Conservation (phyloP, 1,284 basidiomycete genomes). For the Golubevia sp. region DNA sequence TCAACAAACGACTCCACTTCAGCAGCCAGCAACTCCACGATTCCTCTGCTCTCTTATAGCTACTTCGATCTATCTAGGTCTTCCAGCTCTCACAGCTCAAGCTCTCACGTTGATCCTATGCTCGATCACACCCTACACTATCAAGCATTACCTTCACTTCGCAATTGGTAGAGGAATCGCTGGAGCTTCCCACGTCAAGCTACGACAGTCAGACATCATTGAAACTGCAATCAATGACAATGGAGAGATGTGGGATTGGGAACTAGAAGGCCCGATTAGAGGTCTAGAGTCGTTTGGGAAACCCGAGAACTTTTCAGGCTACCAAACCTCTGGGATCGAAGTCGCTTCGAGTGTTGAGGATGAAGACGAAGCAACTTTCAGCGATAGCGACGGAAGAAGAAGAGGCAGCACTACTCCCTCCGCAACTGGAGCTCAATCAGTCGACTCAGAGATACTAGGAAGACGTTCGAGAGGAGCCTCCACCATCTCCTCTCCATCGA, state of each 20-base stretch:
- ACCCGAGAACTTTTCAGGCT: too few species aligned
- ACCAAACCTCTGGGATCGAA: too few species aligned
- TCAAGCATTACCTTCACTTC: constrained; percentile 78
- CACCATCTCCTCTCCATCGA: constrained; percentile 69
- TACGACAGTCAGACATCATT: constrained; percentile 23
- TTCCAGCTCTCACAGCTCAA: constrained; percentile 76
- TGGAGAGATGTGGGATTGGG: constrained; percentile 49
- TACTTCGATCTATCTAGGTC: constrained; percentile 81
- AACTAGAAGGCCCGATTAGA: constrained; percentile 69
- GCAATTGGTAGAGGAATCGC: constrained; percentile 77
- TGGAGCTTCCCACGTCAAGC: constrained; percentile 60
- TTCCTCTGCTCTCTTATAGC: constrained; percentile 85
- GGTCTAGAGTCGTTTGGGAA: constrained; percentile 73
- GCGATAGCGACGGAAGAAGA: background rate
- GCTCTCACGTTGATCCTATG: constrained; percentile 74
- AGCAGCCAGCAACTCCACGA: constrained; percentile 77
- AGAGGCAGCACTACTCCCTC: background rate
- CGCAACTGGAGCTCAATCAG: background rate
- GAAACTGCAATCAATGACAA: constrained; percentile 10
- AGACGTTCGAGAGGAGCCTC: background rate
- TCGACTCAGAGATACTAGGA: background rate
- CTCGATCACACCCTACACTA: constrained; percentile 79
- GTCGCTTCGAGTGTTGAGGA: constrained; percentile 11
- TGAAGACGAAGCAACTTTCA: background rate
- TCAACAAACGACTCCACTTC: too few species aligned